Conservation (phyloP, 1,139 yeast genomes). For the Saccharomyces hybrid region DNA sequence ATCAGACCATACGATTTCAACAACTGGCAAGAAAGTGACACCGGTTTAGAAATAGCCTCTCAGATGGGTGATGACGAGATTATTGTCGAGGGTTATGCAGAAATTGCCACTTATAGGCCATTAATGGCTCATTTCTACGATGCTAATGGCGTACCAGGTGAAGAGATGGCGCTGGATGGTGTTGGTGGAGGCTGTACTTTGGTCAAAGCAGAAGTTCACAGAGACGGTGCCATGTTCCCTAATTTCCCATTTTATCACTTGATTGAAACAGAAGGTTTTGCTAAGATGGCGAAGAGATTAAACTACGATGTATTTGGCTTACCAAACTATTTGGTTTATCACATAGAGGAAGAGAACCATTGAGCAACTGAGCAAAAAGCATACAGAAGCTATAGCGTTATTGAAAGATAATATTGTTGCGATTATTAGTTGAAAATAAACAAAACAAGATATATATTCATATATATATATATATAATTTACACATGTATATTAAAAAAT, state of each 20-base stretch:
- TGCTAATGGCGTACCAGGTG: slow-evolving; percentile 48
- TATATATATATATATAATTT: slow-evolving; percentile 1
- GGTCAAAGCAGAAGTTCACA: slow-evolving; percentile 94
- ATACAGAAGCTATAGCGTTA: not conserved
- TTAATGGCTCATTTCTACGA: slow-evolving; percentile 87
- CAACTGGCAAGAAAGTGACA: slow-evolving; percentile 93
- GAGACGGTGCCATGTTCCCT: slow-evolving; percentile 99
- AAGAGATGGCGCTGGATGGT: slow-evolving; percentile 83
- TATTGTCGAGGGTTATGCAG: slow-evolving; percentile 85
- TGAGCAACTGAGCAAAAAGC: not conserved
- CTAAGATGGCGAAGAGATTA: slow-evolving; percentile 92
- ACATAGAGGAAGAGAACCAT: slow-evolving; percentile 52
- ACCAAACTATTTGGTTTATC: slow-evolving; percentile 90
- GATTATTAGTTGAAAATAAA: not conserved
- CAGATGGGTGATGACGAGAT: slow-evolving; percentile 79
- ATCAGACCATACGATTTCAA: slow-evolving; percentile 90
- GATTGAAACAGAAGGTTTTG: slow-evolving; percentile 97
- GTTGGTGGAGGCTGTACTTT: slow-evolving; percentile 95
- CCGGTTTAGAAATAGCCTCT: slow-evolving; percentile 68
- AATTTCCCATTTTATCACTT: slow-evolving; percentile 94
- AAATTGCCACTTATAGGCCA: slow-evolving; percentile 91
- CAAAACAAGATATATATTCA: not conserved
- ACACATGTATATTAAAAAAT: not conserved
- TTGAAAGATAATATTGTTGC: not conserved
- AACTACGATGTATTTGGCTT: slow-evolving; percentile 88